Evolutionary conservation across 2,329 filamentous ascomycete genomes (phyloP).

Genomic region (Penicillium sp.): DNA sequence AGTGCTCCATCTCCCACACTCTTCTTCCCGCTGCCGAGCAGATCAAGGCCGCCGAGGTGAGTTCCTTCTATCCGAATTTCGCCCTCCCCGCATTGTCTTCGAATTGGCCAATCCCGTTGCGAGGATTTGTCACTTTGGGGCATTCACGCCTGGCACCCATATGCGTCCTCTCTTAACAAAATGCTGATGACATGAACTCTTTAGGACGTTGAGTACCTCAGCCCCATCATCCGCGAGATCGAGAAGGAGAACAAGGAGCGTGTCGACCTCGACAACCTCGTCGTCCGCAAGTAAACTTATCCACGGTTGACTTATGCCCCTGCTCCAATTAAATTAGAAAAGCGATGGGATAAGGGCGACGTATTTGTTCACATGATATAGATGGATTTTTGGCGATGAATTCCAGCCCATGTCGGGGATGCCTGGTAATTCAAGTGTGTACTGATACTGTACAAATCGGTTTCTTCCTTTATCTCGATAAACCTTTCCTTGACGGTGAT

Average conservation of each 20-base stretch:
- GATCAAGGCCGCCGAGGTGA: slow-evolving; percentile 64
- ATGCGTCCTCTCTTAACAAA: background rate
- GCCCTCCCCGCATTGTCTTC: slow-evolving; percentile 26
- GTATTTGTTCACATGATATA: slow-evolving; percentile 19
- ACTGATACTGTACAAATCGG: slow-evolving; percentile 43
- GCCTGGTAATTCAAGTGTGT: slow-evolving; percentile 30
- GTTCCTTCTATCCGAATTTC: slow-evolving; percentile 21
- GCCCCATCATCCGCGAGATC: slow-evolving; percentile 63
- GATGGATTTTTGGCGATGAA: slow-evolving; percentile 24
- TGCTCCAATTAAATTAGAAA: slow-evolving; percentile 21
- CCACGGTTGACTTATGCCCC: slow-evolving; percentile 7
- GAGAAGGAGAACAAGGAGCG: slow-evolving; percentile 64
- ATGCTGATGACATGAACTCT: slow-evolving; percentile 20
- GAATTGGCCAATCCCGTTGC: slow-evolving; percentile 34
- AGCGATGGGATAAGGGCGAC: slow-evolving; percentile 20
- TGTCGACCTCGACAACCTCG: slow-evolving; percentile 63
- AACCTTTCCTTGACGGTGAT: background rate
- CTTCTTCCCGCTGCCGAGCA: slow-evolving; percentile 62
- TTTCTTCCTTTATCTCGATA: slow-evolving; percentile 24
- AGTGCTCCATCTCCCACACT: slow-evolving; percentile 64
- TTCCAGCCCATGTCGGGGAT: slow-evolving; percentile 22
- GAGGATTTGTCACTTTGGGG: slow-evolving; percentile 33
- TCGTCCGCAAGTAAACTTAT: slow-evolving; percentile 48
- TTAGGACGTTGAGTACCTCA: slow-evolving; percentile 64
- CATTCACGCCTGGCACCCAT: background rate